phyloP scores from a whole-genome alignment of 2,329 filamentous ascomycete species.

The Curvularia eragrostidis region DNA sequence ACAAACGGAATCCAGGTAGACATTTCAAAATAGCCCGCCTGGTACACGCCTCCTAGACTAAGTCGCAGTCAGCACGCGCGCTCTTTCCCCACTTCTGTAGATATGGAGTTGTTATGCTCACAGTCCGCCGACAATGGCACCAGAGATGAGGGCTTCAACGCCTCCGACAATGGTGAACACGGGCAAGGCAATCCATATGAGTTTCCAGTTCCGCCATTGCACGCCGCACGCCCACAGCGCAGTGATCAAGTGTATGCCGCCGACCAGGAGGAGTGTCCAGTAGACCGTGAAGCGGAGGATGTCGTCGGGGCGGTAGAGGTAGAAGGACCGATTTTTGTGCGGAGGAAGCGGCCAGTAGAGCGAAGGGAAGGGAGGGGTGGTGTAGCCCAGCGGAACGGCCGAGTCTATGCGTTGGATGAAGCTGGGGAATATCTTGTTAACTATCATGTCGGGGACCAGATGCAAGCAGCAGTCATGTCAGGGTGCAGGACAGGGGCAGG shows the following conservation, averaged over 20 bases:
- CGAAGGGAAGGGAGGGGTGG: constrained; percentile 76
- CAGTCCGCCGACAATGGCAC: constrained; percentile 82
- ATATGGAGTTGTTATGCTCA: constrained; percentile 56
- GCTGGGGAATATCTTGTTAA: constrained; percentile 31
- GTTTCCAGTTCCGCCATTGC: constrained; percentile 65
- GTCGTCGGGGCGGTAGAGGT: constrained; percentile 76
- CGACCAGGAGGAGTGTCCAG: constrained; percentile 85
- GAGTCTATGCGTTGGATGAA: constrained; percentile 57
- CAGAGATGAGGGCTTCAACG: constrained; percentile 78
- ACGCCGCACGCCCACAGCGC: constrained; percentile 74
- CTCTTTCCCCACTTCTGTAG: neutral
- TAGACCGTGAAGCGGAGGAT: constrained; percentile 87
- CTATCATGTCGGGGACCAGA: neutral
- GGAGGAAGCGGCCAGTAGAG: constrained; percentile 76
- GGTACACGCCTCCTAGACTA: constrained; percentile 80
- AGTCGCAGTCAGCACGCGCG: constrained; percentile 10
- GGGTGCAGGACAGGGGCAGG: neutral
- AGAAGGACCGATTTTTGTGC: constrained; percentile 61
- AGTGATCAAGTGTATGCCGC: constrained; percentile 74
- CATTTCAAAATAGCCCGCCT: constrained; percentile 84
- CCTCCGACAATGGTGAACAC: constrained; percentile 75
- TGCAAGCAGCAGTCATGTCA: neutral
- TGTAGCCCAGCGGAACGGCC: constrained; percentile 65
- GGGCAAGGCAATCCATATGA: constrained; percentile 74
- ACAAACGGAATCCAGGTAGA: constrained; percentile 93